Evolutionary conservation across 2,329 filamentous ascomycete genomes (phyloP).

Genomic region (Huntiella abstrusa): DNA sequence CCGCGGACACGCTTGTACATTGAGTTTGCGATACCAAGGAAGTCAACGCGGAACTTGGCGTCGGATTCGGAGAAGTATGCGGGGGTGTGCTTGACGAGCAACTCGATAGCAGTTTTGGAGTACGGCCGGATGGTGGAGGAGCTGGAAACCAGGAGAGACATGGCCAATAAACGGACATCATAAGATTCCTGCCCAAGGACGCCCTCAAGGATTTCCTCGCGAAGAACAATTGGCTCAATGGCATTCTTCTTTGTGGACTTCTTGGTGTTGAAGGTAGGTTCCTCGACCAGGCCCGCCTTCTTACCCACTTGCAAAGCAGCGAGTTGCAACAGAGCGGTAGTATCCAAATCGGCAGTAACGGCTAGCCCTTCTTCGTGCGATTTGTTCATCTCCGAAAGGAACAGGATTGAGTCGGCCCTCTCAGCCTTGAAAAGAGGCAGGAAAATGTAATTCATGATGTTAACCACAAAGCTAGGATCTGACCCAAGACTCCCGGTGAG

Average conservation of each 20-base stretch:
- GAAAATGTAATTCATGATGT: slow-evolving; percentile 46
- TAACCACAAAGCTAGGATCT: slow-evolving; percentile 35
- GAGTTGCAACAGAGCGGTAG: slow-evolving; percentile 40
- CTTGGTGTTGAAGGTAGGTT: slow-evolving; percentile 23
- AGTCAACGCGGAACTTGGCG: slow-evolving; percentile 66
- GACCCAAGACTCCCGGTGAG: slow-evolving; percentile 30
- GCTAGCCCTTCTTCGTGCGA: slow-evolving; percentile 22
- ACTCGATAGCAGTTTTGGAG: slow-evolving; percentile 37
- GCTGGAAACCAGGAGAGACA: slow-evolving; percentile 63
- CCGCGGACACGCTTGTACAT: slow-evolving; percentile 60
- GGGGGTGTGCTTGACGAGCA: slow-evolving; percentile 46
- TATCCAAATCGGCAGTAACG: slow-evolving; percentile 24
- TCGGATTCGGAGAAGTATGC: slow-evolving; percentile 69
- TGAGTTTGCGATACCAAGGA: slow-evolving; percentile 54
- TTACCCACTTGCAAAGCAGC: slow-evolving; percentile 53
- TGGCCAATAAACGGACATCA: slow-evolving; percentile 56
- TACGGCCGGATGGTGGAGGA: slow-evolving; percentile 58
- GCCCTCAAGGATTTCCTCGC: slow-evolving; percentile 28
- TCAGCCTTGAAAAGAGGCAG: slow-evolving; percentile 43
- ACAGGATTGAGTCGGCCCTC: slow-evolving; percentile 30
- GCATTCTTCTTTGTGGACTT: slow-evolving; percentile 10
- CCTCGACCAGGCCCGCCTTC: slow-evolving; percentile 49
- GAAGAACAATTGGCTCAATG: slow-evolving; percentile 18
- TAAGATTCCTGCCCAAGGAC: slow-evolving; percentile 38
- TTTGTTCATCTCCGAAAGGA: slow-evolving; percentile 41